Conservation (phyloP, 768 basidiomycete species). For the Glaciozyma martinii region DNA sequence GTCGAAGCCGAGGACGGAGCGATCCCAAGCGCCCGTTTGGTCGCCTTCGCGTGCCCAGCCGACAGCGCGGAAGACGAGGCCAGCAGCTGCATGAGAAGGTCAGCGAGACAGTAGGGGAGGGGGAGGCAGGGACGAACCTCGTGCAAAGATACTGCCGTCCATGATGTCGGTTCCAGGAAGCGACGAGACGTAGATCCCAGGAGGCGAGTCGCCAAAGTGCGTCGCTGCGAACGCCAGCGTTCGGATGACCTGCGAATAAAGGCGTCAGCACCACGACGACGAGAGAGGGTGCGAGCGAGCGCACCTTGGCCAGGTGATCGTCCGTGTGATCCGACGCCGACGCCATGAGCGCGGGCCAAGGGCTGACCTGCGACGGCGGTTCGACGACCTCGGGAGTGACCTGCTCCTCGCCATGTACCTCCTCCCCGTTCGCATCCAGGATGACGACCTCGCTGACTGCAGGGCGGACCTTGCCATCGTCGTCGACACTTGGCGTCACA, state of each 20-base stretch:
- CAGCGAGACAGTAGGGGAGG: neutral
- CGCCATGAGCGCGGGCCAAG: constrained; percentile 22
- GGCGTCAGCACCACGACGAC: neutral
- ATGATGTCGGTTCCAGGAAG: constrained; percentile 25
- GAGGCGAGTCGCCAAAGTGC: constrained; percentile 25
- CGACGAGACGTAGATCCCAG: constrained; percentile 17
- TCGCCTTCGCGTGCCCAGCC: constrained; percentile 34
- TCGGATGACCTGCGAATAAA: constrained; percentile 14
- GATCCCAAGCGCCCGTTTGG: constrained; percentile 26
- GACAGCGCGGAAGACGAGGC: constrained; percentile 25
- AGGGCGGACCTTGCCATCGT: neutral
- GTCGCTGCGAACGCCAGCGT: constrained; percentile 31
- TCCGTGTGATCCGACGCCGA: constrained; percentile 32
- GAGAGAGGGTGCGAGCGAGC: neutral
- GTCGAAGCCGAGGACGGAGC: constrained; percentile 29
- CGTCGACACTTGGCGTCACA: neutral
- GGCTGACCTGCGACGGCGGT: neutral
- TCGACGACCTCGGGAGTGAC: neutral
- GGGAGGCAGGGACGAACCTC: constrained; percentile 10
- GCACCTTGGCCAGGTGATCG: constrained; percentile 33
- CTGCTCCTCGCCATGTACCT: neutral
- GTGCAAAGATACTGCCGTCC: constrained; percentile 34
- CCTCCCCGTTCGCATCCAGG: neutral
- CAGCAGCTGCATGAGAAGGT: constrained; percentile 19
- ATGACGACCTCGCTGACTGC: neutral